phyloP scores from a whole-genome alignment of 106 monocot species.

The Alisma plantagoaquatica region DNA sequence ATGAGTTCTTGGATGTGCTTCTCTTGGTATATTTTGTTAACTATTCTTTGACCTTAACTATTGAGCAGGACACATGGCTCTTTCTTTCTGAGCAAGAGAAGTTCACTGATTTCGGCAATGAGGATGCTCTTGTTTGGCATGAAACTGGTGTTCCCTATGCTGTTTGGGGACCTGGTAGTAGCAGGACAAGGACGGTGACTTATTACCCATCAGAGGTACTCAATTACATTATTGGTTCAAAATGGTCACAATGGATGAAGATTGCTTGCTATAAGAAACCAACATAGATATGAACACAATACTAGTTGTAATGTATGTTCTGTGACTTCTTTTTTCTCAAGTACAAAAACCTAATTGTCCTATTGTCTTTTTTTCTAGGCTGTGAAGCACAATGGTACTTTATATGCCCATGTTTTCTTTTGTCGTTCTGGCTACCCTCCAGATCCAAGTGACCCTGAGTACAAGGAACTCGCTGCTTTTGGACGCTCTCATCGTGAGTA shows the following conservation, averaged over 20 bases:
- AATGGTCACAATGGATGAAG: no score
- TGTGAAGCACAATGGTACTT: slow-evolving; percentile 79
- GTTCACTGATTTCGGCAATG: slow-evolving; percentile 81
- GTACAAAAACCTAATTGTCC: neutral
- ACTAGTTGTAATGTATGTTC: no score
- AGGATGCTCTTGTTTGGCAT: slow-evolving; percentile 88
- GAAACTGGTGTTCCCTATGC: slow-evolving; percentile 93
- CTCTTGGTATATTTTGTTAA: no score
- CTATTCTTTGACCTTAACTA: slow-evolving; percentile 1
- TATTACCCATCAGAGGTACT: slow-evolving; percentile 89
- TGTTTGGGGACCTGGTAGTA: slow-evolving; percentile 66
- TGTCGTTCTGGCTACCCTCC: slow-evolving; percentile 80
- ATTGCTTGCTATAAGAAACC: no score
- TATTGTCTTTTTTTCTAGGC: slow-evolving; percentile 28
- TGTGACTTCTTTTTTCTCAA: no score
- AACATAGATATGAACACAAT: no score
- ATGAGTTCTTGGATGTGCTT: no score
- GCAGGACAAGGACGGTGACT: slow-evolving; percentile 38
- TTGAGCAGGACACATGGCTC: slow-evolving; percentile 87
- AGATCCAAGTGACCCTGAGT: slow-evolving; percentile 89
- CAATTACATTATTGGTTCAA: neutral
- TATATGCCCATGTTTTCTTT: slow-evolving; percentile 98
- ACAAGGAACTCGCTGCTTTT: slow-evolving; percentile 57
- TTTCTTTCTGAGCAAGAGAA: slow-evolving; percentile 79
- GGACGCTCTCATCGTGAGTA: slow-evolving; percentile 66